These are phyloP conservation scores for Cicer bijugum DNA, from an alignment of 306 rosid species.

Conservation along the genomic window DNA sequence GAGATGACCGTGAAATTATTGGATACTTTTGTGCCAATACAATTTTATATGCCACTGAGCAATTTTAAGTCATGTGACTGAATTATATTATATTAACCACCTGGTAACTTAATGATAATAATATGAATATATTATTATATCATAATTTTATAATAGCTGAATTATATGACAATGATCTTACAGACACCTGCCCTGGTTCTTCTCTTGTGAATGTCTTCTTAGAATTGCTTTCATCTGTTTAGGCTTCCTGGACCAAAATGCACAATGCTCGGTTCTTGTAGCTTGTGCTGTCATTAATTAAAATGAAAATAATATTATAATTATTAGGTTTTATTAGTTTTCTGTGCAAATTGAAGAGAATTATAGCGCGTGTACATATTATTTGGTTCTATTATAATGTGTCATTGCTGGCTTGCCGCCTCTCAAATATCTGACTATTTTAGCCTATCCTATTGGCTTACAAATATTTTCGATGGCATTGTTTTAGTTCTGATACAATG, in stretches of 20 bases:
- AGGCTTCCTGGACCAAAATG: conserved; percentile 25
- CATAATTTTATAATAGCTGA: not conserved
- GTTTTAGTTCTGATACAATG: conserved; percentile 30
- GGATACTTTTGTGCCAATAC: conserved; percentile 2
- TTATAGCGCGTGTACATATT: not conserved
- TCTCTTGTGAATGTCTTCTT: conserved; percentile 13
- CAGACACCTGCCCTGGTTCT: conserved; percentile 19
- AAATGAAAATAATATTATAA: not conserved
- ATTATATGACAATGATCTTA: conserved; percentile 16
- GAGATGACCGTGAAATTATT: conserved; percentile 29
- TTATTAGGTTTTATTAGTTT: conserved; percentile 7
- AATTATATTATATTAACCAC: not conserved
- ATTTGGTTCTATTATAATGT: conserved; percentile 6
- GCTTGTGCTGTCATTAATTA: conserved; percentile 28
- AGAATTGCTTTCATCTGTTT: conserved; percentile 20
- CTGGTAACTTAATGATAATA: not conserved
- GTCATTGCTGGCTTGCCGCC: conserved; percentile 7
- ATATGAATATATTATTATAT: not conserved
- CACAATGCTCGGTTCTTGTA: conserved; percentile 15
- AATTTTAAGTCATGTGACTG: conserved; percentile 23
- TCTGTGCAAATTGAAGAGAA: conserved; percentile 11
- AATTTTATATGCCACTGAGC: not conserved
- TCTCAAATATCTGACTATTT: conserved; percentile 22
- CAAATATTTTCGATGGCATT: conserved; percentile 29
- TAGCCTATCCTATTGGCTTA: conserved; percentile 24